These are phyloP conservation scores for Nannochloropsis oceanica DNA, from an alignment of 108 stramenopile genomes.

Conservation along the genomic window DNA sequence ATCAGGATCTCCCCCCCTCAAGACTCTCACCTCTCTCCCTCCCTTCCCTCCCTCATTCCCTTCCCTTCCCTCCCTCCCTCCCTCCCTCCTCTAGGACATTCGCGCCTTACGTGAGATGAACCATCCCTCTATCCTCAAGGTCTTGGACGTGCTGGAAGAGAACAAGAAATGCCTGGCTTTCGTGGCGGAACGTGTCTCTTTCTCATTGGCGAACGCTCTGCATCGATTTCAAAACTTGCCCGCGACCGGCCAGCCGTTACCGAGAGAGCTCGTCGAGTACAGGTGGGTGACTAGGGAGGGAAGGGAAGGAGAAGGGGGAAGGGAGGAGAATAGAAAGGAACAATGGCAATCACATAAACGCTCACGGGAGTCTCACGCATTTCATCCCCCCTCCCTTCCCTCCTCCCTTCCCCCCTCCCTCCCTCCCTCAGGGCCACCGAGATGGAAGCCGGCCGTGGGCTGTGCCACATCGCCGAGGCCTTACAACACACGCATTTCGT, in stretches of 20 bases:
- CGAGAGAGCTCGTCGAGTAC: background rate
- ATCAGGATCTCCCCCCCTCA: too few species aligned
- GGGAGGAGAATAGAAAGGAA: background rate
- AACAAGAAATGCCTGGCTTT: background rate
- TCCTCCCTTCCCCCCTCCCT: background rate
- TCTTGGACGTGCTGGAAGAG: background rate
- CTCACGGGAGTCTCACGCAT: background rate
- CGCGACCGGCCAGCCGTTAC: background rate
- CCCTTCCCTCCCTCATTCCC: background rate
- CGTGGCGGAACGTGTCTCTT: background rate
- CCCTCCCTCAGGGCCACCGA: background rate
- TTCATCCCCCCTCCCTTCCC: background rate
- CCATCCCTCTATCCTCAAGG: background rate
- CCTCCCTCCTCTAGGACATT: background rate
- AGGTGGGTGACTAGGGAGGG: background rate
- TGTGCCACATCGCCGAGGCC: too few species aligned
- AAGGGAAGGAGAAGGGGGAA: background rate
- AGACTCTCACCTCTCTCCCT: background rate
- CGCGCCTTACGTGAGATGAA: background rate
- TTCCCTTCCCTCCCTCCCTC: background rate
- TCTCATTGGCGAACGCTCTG: background rate
- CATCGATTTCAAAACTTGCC: background rate
- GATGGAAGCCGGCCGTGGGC: too few species aligned
- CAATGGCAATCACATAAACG: background rate
- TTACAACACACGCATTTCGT: too few species aligned